Percentiles rank a stretch among this genome's conserved stretches.
Conservation (phyloP, 345 rosid genomes). For the Balakata baccata region DNA sequence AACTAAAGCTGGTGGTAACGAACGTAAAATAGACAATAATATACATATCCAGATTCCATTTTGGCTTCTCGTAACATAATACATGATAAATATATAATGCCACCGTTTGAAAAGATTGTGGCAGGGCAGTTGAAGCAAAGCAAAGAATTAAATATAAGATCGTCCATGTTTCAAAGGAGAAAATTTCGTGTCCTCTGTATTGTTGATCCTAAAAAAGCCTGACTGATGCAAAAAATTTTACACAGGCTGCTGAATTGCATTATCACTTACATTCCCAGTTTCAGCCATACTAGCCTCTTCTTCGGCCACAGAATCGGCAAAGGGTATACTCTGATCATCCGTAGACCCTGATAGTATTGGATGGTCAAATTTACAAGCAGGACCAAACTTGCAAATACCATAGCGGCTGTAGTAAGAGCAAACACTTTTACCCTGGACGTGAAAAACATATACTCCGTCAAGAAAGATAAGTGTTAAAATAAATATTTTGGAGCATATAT, state of each 20-base stretch:
- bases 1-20: not conserved
- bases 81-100: constrained; percentile 24
- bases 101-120: constrained; percentile 36
- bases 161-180: constrained; percentile 10
- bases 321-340: constrained; percentile 23
- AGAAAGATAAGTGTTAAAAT: too few species aligned
- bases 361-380: constrained; percentile 83
- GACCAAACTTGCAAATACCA: constrained; percentile 94
- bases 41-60: constrained; percentile 33
- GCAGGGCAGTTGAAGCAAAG: constrained; percentile 30
- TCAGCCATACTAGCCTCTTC: constrained; percentile 30
- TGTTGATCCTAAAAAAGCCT: constrained; percentile 24
- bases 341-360: constrained; percentile 31
- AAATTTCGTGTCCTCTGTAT: constrained; percentile 15
- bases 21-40: constrained; percentile 27
- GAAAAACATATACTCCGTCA: not conserved
- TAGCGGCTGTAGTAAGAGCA: constrained; percentile 85
- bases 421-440: constrained; percentile 61
- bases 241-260: constrained; percentile 32
- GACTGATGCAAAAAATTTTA: constrained; percentile 25
- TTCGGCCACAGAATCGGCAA: constrained; percentile 21
- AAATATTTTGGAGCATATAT: not conserved
- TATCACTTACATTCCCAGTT: constrained; percentile 27
- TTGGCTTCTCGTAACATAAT: constrained; percentile 17
- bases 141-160: constrained; percentile 13